phyloP scores from a whole-genome alignment of 768 basidiomycete genomes.

The Mycena galericulata region DNA sequence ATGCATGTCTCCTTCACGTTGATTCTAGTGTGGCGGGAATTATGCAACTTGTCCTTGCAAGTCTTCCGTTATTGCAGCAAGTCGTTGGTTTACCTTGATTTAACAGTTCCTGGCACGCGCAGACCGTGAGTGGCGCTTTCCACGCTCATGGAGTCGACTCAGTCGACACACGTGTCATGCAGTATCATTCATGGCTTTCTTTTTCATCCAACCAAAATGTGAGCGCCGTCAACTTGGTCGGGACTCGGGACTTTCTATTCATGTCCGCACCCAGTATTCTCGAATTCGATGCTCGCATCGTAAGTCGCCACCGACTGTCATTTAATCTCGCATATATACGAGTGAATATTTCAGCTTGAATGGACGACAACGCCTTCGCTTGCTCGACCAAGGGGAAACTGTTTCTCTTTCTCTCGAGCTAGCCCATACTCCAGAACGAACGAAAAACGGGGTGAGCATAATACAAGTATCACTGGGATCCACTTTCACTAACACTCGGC shows the following conservation, averaged over 20 bases:
- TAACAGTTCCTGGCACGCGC: conserved; percentile 2
- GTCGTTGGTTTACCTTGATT: background rate
- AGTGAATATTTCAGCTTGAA: background rate
- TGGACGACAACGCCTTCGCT: conserved; percentile 2
- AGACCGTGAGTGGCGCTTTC: background rate
- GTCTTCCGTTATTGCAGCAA: background rate
- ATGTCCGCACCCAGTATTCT: background rate
- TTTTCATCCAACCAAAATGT: conserved; percentile 8
- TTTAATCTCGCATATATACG: background rate
- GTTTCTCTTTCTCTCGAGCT: too few relatives aligned
- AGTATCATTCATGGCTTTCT: conserved; percentile 1
- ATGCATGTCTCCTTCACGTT: background rate
- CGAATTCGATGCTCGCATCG: conserved; percentile 10
- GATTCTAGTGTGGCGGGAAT: background rate
- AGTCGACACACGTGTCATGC: too few relatives aligned
- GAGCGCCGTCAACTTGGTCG: background rate
- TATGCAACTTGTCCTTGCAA: conserved; percentile 4
- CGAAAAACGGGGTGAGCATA: too few relatives aligned
- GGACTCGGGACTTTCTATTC: background rate
- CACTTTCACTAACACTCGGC: too few relatives aligned
- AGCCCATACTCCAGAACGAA: too few relatives aligned
- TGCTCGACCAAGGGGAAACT: too few relatives aligned
- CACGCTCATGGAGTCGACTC: background rate
- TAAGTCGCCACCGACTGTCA: background rate
- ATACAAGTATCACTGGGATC: too few relatives aligned